phyloP scores from a whole-genome alignment of 805 yeast species.

The Trichomonascus vanleenenianus region DNA sequence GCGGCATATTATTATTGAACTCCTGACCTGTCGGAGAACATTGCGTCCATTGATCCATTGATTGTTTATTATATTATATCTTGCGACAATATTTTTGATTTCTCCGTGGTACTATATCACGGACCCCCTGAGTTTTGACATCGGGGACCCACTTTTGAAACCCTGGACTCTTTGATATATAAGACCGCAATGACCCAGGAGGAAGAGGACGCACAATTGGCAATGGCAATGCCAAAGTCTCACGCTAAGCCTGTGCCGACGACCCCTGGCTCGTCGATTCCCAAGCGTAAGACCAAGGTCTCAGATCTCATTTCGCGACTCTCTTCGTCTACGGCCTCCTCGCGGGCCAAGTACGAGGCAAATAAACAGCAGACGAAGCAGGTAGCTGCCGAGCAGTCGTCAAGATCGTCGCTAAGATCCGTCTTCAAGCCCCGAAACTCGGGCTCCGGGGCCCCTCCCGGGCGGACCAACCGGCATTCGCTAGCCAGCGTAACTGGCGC shows the following conservation, averaged over 20 bases:
- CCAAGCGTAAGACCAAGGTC: slow-evolving; percentile 19
- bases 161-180: too few species aligned
- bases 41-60: too few species aligned
- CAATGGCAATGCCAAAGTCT: too few species aligned
- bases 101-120: too few species aligned
- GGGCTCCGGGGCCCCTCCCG: background rate
- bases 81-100: too few species aligned
- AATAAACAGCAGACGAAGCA: slow-evolving; percentile 6
- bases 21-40: too few species aligned
- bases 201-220: too few species aligned
- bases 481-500: background rate
- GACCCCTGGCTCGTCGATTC: slow-evolving; percentile 5
- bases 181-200: too few species aligned
- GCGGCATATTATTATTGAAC: too few species aligned
- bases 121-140: too few species aligned
- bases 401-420: slow-evolving; percentile 2
- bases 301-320: slow-evolving; percentile 26
- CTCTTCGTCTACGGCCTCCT: slow-evolving; percentile 25
- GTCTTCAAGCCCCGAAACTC: slow-evolving; percentile 6
- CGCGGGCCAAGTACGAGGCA: slow-evolving; percentile 15
- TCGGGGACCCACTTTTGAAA: too few species aligned
- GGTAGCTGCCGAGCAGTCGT: background rate
- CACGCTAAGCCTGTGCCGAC: background rate
- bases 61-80: too few species aligned
- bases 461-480: background rate